Base-by-base conservation (phyloP, 495 filamentous ascomycete species). In the Neurospora africana region DNA sequence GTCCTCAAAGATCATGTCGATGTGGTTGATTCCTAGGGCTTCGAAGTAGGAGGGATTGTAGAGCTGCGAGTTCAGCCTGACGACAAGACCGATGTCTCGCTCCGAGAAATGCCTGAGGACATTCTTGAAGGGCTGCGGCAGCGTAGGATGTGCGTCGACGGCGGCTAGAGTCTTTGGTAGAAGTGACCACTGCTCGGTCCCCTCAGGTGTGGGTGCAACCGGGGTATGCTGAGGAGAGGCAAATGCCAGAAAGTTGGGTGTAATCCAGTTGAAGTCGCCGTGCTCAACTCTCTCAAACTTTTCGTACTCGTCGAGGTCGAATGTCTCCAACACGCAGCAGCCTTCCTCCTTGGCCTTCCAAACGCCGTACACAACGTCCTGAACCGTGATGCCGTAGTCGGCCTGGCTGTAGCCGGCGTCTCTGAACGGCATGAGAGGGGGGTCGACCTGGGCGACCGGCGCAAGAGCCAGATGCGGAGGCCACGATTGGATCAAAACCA, bases 201-300 rank as follows among this genome's bases (percentile, higher is more conserved):
- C 86, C 35, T 86, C 82, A 19, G 88, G 86, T 58, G 96, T 90
- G 27, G 91, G 88, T 5, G 89, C 86, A 44, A 90, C 84, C 0
- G 93, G 93, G 68, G 87, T 86, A 76, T 91, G 90, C 78, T 98
- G 94, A 11, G 95, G 95, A 17, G 95, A 98, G 19, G 95, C 95
- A 78, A 99, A 98, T 21, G 95, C 95, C 17, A 99, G 88, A 82
- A 99, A 99, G 72, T 92, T 84, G 17, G 94, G 94, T 13, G 94
- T 96, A 67, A 99, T 86, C 95, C 95, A 99, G 85, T 99, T 99
- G 91, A 99, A 99, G 81, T 99, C 95, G 71, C 95, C 95, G 86
- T 97, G 94, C 76, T 99, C 96, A 3, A 98, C 95, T 70, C 95
- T 87, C 81, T 99, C 95, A 74, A 88, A 99, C 77, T 88, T 91